A percentile compares a stretch with the other conserved stretches of the same genome.
Conservation (phyloP, 139 green algal species). For the Chlorella vulgaris region DNA sequence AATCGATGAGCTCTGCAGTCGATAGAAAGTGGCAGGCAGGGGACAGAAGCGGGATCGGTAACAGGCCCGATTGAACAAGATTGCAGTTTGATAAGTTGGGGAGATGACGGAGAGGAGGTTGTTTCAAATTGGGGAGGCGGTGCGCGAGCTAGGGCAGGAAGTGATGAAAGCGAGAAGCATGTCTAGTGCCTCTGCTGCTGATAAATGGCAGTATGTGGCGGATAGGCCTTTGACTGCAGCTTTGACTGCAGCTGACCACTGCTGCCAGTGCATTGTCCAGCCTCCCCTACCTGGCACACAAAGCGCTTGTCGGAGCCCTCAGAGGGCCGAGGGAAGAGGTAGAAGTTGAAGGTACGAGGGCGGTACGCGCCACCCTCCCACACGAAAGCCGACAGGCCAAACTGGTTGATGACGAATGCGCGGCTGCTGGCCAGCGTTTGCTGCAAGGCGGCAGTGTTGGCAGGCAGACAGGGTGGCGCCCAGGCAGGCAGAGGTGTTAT, state of each 20-base stretch:
- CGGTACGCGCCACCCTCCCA: constrained; percentile 34
- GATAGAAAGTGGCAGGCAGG: neutral
- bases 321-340: constrained; percentile 69
- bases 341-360: constrained; percentile 83
- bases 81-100: no score
- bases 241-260: no score
- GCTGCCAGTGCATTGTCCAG: no score
- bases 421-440: constrained; percentile 55
- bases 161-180: no score
- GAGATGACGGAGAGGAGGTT: no score
- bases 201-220: no score
- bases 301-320: constrained; percentile 63
- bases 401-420: constrained; percentile 75
- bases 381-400: constrained; percentile 61
- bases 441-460: neutral
- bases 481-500: neutral
- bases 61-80: no score
- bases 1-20: constrained; percentile 53
- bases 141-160: no score
- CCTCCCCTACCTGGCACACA: constrained; percentile 65
- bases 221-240: no score
- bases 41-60: no score
- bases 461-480: neutral
- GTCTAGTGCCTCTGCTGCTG: no score
- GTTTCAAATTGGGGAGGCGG: no score